Conservation (phyloP, 1,139 yeast species). For the Scheffersomyces titani region DNA sequence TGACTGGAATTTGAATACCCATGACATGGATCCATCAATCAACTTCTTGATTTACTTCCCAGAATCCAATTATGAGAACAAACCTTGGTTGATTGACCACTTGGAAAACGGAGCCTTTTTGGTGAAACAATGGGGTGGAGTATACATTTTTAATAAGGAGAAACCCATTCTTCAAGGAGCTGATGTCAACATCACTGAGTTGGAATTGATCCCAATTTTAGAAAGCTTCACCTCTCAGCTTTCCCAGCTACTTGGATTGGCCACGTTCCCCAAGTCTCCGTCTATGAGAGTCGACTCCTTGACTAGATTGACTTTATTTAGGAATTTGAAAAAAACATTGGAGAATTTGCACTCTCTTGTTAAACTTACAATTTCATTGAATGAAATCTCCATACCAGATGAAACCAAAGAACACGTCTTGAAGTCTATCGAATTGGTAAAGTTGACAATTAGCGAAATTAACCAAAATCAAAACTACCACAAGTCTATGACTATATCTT, state of each 20-base stretch:
- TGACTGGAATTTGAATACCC: conserved; percentile 70
- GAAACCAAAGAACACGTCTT: conserved; percentile 53
- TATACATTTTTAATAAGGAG: conserved; percentile 50
- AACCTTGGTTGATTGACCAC: conserved; percentile 46
- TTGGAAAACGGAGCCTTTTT: conserved; percentile 67
- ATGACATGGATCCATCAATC: conserved; percentile 61
- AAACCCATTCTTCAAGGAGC: conserved; percentile 25
- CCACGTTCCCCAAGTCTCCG: conserved; percentile 55
- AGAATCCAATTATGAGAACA: conserved; percentile 34
- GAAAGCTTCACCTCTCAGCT: conserved; percentile 77
- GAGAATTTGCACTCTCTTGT: conserved; percentile 71
- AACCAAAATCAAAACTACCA: conserved; percentile 36
- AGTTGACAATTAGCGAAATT: conserved; percentile 29
- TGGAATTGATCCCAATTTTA: conserved; percentile 57
- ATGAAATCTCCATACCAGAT: conserved; percentile 80
- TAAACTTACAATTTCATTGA: conserved; percentile 65
- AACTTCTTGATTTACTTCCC: conserved; percentile 73
- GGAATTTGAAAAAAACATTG: conserved; percentile 51
- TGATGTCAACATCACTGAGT: conserved; percentile 30
- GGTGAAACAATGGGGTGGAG: conserved; percentile 92
- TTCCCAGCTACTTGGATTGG: conserved; percentile 70
- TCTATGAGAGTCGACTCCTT: conserved; percentile 64
- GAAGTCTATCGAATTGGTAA: conserved; percentile 37
- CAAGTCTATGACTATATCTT: conserved; percentile 54
- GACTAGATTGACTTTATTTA: conserved; percentile 56